phyloP scores from a whole-genome alignment of 228 moss, liverwort and hornwort species.

The Sphagnum fallax region DNA sequence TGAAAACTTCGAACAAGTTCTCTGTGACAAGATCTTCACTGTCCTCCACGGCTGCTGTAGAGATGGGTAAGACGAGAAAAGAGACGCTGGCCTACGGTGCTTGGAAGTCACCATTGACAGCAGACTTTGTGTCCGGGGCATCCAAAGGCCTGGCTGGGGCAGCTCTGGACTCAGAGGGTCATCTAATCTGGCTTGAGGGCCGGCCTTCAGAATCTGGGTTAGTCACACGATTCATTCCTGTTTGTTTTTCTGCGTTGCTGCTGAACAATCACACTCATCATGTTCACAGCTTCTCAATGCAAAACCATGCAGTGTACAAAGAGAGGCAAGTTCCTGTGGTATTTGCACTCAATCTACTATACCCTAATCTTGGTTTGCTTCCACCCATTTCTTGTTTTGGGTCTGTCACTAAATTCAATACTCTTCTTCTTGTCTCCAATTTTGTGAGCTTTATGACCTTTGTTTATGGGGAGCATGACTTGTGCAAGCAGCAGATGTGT shows the following conservation, averaged over 20 bases:
- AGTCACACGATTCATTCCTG: constrained; percentile 6
- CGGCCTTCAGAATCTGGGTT: constrained; percentile 84
- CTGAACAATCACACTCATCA: neutral
- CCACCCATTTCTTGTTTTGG: no score
- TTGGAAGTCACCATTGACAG: constrained; percentile 85
- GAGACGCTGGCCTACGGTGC: constrained; percentile 65
- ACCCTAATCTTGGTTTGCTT: no score
- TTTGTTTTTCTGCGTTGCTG: neutral
- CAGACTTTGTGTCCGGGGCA: constrained; percentile 75
- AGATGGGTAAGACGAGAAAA: constrained; percentile 54
- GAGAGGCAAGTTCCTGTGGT: no score
- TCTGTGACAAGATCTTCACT: neutral
- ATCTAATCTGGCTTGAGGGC: constrained; percentile 73
- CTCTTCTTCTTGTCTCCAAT: no score
- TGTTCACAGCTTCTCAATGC: no score
- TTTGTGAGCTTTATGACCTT: no score
- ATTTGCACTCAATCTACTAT: no score
- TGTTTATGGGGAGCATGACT: no score
- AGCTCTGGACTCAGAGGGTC: constrained; percentile 56
- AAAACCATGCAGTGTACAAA: no score
- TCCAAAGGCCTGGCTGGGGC: constrained; percentile 51
- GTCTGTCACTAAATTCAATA: no score
- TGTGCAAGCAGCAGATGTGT: no score
- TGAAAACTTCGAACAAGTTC: no score
- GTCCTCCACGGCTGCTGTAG: constrained; percentile 3